Base-by-base conservation (phyloP, 2,329 filamentous ascomycete genomes). In the Hansfordia pulvinata region DNA sequence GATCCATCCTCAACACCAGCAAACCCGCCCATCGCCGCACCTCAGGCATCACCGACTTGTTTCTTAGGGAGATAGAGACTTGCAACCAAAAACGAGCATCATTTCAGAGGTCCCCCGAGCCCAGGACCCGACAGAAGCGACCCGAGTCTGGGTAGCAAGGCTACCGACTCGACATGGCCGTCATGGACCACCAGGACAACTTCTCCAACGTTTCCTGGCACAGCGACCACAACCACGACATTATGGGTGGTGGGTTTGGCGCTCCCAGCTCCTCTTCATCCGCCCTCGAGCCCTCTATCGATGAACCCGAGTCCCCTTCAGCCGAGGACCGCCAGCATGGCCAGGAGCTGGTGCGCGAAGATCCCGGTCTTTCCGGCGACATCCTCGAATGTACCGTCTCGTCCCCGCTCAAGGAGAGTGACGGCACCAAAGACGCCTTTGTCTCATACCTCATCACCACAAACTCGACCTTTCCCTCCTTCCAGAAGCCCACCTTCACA, bases 381-480 rank as follows among this genome's bases (percentile, higher is more conserved):
- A 67, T 71, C 30, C 66, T 98, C 22, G 80, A 93, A 46, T 94
- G 86, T 49, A 73, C 62, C 11, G 88, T 98, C 11, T 72, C 74
- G 29, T 70, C 76, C 31, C 85, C 90, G 12, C 69, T 88, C 53
- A 96, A 94, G 56, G 90, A 96, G 61, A 90, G 88, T 45, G 84
- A 94, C 45, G 88, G 90, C 25, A 92, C 86, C 32, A 94, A 94
- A 54, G 90, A 94, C 54, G 80, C 84, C 28, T 98, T 93, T 57
- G 79, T 96, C 31, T 96, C 90, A 8, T 98, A 98, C 51, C 64
- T 92, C 26, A 82, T 98, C 38, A 90, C 82, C 23, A 94, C 90
- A 28, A 67, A 86, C 85, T 93, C 86, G 37, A 85, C 92, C 42
- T 96, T 96, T 55, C 77, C 85, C 40, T 81, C 85, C 37, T 98